phyloP scores from a whole-genome alignment of 2,329 filamentous ascomycete species.

The Erysiphe pulchra region DNA sequence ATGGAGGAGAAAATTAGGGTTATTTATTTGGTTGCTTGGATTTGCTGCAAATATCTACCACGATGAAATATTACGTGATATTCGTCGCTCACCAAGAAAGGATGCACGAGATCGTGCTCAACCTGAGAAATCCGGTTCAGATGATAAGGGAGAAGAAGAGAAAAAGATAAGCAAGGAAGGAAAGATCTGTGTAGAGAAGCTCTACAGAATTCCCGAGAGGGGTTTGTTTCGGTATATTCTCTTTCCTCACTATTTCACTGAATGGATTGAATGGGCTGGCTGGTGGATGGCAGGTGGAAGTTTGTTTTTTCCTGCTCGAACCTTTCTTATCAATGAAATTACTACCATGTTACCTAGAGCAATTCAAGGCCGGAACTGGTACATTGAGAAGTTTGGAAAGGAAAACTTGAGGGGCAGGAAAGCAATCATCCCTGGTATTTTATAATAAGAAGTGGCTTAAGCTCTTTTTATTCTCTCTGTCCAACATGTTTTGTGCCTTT shows the following conservation, averaged over 20 bases:
- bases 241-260: constrained; percentile 83
- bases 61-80: constrained; percentile 72
- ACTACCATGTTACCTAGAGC: constrained; percentile 77
- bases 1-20: constrained; percentile 21
- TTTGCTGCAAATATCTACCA: constrained; percentile 65
- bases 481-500: too few species aligned
- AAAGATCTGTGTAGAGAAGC: constrained; percentile 33
- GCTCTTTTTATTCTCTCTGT: too few species aligned
- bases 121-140: constrained; percentile 23
- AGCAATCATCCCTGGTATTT: constrained; percentile 35
- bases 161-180: constrained; percentile 17
- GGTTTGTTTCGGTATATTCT: constrained; percentile 64
- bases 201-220: constrained; percentile 66
- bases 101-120: too few species aligned
- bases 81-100: constrained; percentile 40
- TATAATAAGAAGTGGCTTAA: constrained; percentile 4
- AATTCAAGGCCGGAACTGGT: constrained; percentile 61
- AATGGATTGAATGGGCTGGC: constrained; percentile 90
- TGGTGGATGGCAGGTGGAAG: constrained; percentile 55
- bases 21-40: constrained; percentile 51
- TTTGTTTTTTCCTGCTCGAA: constrained; percentile 46
- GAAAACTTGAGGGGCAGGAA: constrained; percentile 52
- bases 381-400: constrained; percentile 64
- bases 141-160: constrained; percentile 17
- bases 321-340: constrained; percentile 69